Evolutionary conservation across 208 protist species (phyloP), one percentile per base, ranked within the genome.

Genomic region (Lotmaria passim): DNA sequence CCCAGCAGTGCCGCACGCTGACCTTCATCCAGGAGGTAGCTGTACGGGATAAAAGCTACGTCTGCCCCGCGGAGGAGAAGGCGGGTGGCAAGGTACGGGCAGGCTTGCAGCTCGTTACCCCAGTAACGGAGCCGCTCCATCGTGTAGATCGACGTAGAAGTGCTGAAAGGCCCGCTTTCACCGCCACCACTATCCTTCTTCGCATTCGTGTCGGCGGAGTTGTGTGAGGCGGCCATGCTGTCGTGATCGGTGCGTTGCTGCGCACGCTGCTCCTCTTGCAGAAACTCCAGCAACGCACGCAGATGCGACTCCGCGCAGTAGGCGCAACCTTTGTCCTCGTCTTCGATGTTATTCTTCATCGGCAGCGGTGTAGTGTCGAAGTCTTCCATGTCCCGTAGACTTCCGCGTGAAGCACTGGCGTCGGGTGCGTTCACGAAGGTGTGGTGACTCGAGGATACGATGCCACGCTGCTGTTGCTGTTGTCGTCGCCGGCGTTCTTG

Each of bases 11-110:
- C 65, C 11, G 86, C 38, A 7, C 91, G 91, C 75, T 85, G 79
- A 7, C 69, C 77, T 17, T 86, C 72, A 12, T 91, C 89, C 8
- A 92, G 81, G 4, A 96, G 56, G 61, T 93, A 94, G 52, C 78
- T 68, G 66, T 96, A 94, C 0, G 91, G 91, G n/a, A 96, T 82
- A 7, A 94, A 78, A 19, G 89, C 87, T 30, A 96, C 81, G 55
- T 94, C 86, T 0, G 89, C 86, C 0, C 68, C 81, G 34, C 89
- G 87, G 14, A 95, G 57, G 4, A 91, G 72, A 23, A 90, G 74
- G 4, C 85, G 78, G 10, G 86, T 90, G 12, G 76, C 84, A 17
- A 95, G 64, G 79, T 91, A 97, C 8, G 92, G 92, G 58, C 92
- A 97, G 2, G 86, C 90, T 41, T 78, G 65, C 7, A 95, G 68